Evolutionary conservation across 495 filamentous ascomycete species (phyloP).

Genomic region (Pseudomonodictys pantanalensis): DNA sequence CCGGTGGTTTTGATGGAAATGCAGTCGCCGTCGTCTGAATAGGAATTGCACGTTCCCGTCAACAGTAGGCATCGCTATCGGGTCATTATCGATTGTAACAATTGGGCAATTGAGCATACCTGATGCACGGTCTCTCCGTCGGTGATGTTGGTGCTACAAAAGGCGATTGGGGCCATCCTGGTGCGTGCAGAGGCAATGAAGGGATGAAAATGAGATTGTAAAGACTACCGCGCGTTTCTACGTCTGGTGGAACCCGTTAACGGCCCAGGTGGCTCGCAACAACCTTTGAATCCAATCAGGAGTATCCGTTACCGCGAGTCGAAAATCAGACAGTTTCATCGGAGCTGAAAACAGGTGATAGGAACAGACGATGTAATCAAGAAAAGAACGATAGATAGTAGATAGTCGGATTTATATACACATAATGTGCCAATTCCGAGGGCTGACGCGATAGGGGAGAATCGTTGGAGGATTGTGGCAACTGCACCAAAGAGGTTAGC

Average conservation of each 20-base stretch:
- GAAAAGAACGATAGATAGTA: background rate
- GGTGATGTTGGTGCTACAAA: slow-evolving; percentile 14
- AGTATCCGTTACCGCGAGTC: no score
- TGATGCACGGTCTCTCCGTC: slow-evolving; percentile 29
- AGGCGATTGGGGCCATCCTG: slow-evolving; percentile 9
- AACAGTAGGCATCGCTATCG: slow-evolving; percentile 25
- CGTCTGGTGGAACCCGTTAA: no score
- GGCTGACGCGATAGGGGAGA: background rate
- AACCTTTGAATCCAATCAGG: no score
- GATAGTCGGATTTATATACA: background rate
- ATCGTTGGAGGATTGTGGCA: background rate
- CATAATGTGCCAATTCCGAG: no score
- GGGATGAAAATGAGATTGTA: no score
- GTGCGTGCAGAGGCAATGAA: no score
- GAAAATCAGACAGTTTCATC: no score
- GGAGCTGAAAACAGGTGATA: no score
- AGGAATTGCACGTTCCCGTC: slow-evolving; percentile 9
- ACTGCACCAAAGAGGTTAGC: slow-evolving; percentile 16
- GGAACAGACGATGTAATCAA: background rate
- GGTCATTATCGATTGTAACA: background rate
- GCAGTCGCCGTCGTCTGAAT: background rate
- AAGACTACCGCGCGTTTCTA: no score
- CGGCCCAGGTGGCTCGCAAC: no score
- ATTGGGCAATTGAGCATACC: background rate
- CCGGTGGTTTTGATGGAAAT: slow-evolving; percentile 18